Percentiles rank a stretch among this genome's conserved stretches.
phyloP scores from a whole-genome alignment of 176 grass and related monocot genomes.

The Rhipidocladum racemiflorum region DNA sequence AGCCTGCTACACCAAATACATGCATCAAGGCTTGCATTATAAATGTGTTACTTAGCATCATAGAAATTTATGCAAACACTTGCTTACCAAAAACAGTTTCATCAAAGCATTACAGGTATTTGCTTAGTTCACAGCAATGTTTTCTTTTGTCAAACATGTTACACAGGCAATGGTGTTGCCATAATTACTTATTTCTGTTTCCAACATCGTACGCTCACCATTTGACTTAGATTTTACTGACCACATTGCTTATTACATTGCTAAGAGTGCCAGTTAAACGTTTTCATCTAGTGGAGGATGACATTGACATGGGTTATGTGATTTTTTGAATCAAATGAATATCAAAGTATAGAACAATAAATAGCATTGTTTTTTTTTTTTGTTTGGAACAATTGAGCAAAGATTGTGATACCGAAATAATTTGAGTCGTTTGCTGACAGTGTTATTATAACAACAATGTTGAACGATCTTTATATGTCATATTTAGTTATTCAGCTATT shows the following conservation, averaged over 20 bases:
- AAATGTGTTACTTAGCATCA: conserved; percentile 22
- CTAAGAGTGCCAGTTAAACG: neutral
- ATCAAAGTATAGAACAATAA: neutral
- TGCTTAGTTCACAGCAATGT: conserved; percentile 3
- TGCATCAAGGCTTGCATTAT: neutral
- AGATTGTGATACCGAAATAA: neutral
- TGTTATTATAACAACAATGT: conserved; percentile 2
- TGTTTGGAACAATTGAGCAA: neutral
- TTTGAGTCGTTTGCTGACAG: neutral
- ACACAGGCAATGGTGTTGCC: neutral
- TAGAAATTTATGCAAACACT: conserved; percentile 6
- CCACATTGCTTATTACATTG: neutral
- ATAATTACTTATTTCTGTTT: conserved; percentile 14
- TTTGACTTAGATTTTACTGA: conserved; percentile 7
- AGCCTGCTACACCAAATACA: neutral
- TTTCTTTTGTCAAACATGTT: neutral
- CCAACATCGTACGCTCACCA: conserved; percentile 1
- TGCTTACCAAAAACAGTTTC: neutral
- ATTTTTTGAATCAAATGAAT: neutral
- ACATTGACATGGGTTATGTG: neutral
- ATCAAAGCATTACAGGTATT: conserved; percentile 6
- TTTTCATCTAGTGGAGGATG: neutral
- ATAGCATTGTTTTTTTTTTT: neutral
- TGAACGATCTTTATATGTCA: neutral
- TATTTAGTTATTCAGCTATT: conserved; percentile 26